These are phyloP conservation scores for Dactylonectria estremocensis DNA, from an alignment of 2,329 filamentous ascomycete species.

Conservation along the genomic window DNA sequence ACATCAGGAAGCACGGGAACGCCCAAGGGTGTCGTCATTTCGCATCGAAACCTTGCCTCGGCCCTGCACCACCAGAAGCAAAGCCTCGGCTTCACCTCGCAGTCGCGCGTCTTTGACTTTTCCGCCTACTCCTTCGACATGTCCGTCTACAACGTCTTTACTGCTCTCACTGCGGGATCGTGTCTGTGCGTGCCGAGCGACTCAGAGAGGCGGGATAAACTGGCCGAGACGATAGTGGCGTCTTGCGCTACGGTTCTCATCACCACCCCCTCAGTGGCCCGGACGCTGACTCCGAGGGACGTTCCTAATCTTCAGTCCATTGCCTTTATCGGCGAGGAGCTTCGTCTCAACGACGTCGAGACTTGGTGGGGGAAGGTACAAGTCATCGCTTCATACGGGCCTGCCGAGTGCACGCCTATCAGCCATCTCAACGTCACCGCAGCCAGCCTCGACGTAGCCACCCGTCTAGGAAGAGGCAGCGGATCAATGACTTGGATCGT, in stretches of 20 bases:
- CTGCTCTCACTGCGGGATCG: slow-evolving; percentile 29
- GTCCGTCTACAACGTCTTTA: slow-evolving; percentile 25
- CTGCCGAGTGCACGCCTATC: slow-evolving; percentile 35
- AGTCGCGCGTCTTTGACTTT: slow-evolving; percentile 35
- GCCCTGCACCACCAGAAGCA: slow-evolving; percentile 17
- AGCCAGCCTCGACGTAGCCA: background rate
- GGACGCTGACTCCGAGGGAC: slow-evolving; percentile 27
- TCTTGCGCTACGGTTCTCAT: slow-evolving; percentile 13
- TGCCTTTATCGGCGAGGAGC: slow-evolving; percentile 34
- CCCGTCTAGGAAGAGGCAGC: slow-evolving; percentile 23
- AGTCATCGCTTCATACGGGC: slow-evolving; percentile 39
- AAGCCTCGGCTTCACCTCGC: background rate
- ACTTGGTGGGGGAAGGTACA: slow-evolving; percentile 23
- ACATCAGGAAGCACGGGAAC: slow-evolving; percentile 36
- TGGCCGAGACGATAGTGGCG: slow-evolving; percentile 21
- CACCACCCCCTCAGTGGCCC: slow-evolving; percentile 33
- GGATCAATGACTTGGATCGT: slow-evolving; percentile 49
- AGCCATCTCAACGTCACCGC: slow-evolving; percentile 17
- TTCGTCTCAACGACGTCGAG: slow-evolving; percentile 15
- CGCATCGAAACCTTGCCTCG: slow-evolving; percentile 18
- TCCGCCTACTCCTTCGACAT: slow-evolving; percentile 40
- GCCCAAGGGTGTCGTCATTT: slow-evolving; percentile 31
- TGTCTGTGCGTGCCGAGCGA: slow-evolving; percentile 43
- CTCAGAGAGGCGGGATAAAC: slow-evolving; percentile 26
- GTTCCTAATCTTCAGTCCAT: slow-evolving; percentile 28